Percentiles rank a stretch among this genome's conserved stretches.
These are phyloP conservation scores for Citrus sp. DNA, from an alignment of 345 rosid genomes.

Conservation along the genomic window DNA sequence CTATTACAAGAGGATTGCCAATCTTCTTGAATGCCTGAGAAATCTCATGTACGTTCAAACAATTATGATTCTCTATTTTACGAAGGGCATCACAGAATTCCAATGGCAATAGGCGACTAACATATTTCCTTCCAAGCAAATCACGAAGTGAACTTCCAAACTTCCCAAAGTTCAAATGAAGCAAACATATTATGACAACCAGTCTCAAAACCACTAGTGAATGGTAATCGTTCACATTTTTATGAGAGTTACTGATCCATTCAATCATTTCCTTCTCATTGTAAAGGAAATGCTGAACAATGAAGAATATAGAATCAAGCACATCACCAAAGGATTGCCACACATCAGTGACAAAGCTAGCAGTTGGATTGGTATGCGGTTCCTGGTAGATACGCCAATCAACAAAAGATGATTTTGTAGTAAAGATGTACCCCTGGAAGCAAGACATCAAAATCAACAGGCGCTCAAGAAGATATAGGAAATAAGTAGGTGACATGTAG, in stretches of 20 bases:
- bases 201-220: conserved; percentile 29
- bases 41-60: neutral
- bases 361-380: neutral
- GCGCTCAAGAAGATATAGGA: conserved; percentile 46
- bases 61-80: neutral
- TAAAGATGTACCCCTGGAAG: conserved; percentile 15
- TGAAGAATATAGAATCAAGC: conserved; percentile 2
- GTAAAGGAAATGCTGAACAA: conserved; percentile 12
- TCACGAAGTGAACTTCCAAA: conserved; percentile 6
- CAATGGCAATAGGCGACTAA: conserved; percentile 20
- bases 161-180: conserved; percentile 30
- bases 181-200: conserved; percentile 27
- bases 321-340: neutral
- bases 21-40: conserved; percentile 27
- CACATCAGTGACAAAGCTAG: neutral
- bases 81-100: conserved; percentile 13
- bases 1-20: conserved; percentile 32
- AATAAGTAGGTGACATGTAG: conserved; percentile 44
- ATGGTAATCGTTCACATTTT: conserved; percentile 6
- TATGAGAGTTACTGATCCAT: conserved; percentile 26
- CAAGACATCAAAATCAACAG: conserved; percentile 23
- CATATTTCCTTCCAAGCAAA: conserved; percentile 13
- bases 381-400: conserved; percentile 39
- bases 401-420: conserved; percentile 31
- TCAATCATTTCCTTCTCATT: conserved; percentile 9